phyloP scores from a whole-genome alignment of 2,329 filamentous ascomycete genomes.

The Stenocarpella maydis region DNA sequence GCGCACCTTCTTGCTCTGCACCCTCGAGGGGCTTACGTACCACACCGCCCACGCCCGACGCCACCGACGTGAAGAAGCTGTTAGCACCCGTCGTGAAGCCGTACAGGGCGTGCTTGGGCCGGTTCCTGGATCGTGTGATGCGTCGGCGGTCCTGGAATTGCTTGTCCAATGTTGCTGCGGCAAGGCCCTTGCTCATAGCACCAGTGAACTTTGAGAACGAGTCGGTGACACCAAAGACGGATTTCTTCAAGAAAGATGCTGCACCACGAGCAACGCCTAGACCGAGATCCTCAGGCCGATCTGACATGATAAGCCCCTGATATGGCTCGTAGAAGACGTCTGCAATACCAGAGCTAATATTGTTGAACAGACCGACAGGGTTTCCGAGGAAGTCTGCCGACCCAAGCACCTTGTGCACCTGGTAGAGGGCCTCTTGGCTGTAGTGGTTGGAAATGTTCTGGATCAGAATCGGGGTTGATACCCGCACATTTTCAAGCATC shows the following conservation, averaged over 20 bases:
- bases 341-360: slow-evolving; percentile 93
- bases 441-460: slow-evolving; percentile 94
- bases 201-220: slow-evolving; percentile 98
- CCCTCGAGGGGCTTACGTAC: slow-evolving; percentile 94
- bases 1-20: slow-evolving; percentile 91
- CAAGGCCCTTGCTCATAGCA: slow-evolving; percentile 94
- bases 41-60: slow-evolving; percentile 91
- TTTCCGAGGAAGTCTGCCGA: slow-evolving; percentile 98
- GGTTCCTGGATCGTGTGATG: slow-evolving; percentile 90
- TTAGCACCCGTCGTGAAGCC: slow-evolving; percentile 96
- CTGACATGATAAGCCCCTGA: slow-evolving; percentile 93
- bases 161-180: slow-evolving; percentile 95
- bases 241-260: slow-evolving; percentile 97
- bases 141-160: slow-evolving; percentile 97
- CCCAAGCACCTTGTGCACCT: slow-evolving; percentile 96
- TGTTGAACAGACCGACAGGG: slow-evolving; percentile 97
- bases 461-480: slow-evolving; percentile 84
- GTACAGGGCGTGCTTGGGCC: slow-evolving; percentile 96
- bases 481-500: slow-evolving; percentile 92
- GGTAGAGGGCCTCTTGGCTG: slow-evolving; percentile 93
- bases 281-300: slow-evolving; percentile 93
- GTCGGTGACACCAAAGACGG: slow-evolving; percentile 95
- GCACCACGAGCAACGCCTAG: slow-evolving; percentile 96
- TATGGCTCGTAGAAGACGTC: slow-evolving; percentile 99
- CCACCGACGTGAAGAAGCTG: slow-evolving; percentile 90